Conservation (phyloP, 2,329 filamentous ascomycete species). For the Boeremia lycopersici region DNA sequence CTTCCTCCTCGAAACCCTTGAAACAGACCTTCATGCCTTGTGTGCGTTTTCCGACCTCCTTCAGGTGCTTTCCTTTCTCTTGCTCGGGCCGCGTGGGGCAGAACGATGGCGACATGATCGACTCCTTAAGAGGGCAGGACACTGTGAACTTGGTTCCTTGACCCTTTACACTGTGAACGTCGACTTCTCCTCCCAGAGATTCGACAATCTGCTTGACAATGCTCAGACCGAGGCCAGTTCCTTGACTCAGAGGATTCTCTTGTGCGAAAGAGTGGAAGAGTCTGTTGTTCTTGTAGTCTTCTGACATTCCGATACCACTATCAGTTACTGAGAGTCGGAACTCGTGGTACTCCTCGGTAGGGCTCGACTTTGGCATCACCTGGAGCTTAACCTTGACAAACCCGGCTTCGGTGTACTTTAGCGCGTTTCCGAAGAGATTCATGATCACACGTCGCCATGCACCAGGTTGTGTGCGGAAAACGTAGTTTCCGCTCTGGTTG, state of each 20-base stretch:
- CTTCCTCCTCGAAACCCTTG: conserved; percentile 42
- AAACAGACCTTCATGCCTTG: conserved; percentile 39
- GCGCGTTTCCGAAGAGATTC: conserved; percentile 49
- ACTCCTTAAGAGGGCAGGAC: conserved; percentile 41
- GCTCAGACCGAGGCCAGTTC: conserved; percentile 48
- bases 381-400: conserved; percentile 47
- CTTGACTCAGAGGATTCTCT: conserved; percentile 47
- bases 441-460: conserved; percentile 48
- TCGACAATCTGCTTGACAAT: conserved; percentile 49
- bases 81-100: conserved; percentile 27
- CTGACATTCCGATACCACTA: conserved; percentile 50
- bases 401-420: conserved; percentile 48
- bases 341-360: conserved; percentile 34
- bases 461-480: conserved; percentile 47
- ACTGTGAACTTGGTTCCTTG: conserved; percentile 48
- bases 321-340: conserved; percentile 44
- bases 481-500: conserved; percentile 42
- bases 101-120: conserved; percentile 38
- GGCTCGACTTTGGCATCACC: conserved; percentile 26
- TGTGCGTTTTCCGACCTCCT: conserved; percentile 36
- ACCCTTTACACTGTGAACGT: conserved; percentile 44
- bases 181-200: conserved; percentile 45
- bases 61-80: conserved; percentile 31
- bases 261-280: conserved; percentile 49
- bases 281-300: conserved; percentile 46